Percentiles rank a stretch among this genome's conserved stretches.
Evolutionary conservation across 768 basidiomycete genomes (phyloP).

Genomic region (Mycena filopes): DNA sequence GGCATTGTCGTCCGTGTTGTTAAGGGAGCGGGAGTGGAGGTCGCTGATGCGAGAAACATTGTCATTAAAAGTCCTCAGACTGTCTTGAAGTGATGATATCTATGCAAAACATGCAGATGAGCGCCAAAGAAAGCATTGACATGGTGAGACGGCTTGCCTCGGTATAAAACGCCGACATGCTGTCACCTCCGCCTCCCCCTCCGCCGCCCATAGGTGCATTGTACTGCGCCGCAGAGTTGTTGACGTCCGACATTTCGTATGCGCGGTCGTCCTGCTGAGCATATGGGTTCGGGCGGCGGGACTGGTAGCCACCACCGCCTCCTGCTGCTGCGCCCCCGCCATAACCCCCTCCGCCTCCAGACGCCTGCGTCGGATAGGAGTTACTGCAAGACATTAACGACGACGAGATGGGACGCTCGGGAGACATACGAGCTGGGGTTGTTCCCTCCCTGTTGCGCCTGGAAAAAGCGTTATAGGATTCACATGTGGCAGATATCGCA

Average conservation of each 20-base stretch:
- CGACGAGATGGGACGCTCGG: slow-evolving; percentile 8
- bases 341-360: slow-evolving; percentile 48
- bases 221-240: slow-evolving; percentile 61
- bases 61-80: slow-evolving; percentile 70
- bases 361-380: slow-evolving; percentile 77
- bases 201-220: slow-evolving; percentile 45
- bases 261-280: slow-evolving; percentile 70
- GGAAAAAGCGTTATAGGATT: slow-evolving; percentile 26
- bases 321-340: slow-evolving; percentile 40
- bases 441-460: slow-evolving; percentile 77
- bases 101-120: slow-evolving; percentile 40
- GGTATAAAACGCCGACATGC: slow-evolving; percentile 77
- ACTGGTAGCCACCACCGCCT: slow-evolving; percentile 52
- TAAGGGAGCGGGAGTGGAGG: slow-evolving; percentile 78
- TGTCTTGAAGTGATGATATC: slow-evolving; percentile 83
- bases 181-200: slow-evolving; percentile 54
- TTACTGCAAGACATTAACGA: slow-evolving; percentile 51
- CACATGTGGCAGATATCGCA: slow-evolving; percentile 1
- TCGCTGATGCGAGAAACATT: slow-evolving; percentile 78
- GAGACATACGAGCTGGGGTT: slow-evolving; percentile 58
- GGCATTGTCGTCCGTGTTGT: slow-evolving; percentile 77
- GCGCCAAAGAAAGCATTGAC: background rate
- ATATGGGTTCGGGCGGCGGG: slow-evolving; percentile 69
- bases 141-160: slow-evolving; percentile 63
- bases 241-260: slow-evolving; percentile 81